Evolutionary conservation across 2,329 filamentous ascomycete species (phyloP).

Genomic region (Talaromyces sp.): DNA sequence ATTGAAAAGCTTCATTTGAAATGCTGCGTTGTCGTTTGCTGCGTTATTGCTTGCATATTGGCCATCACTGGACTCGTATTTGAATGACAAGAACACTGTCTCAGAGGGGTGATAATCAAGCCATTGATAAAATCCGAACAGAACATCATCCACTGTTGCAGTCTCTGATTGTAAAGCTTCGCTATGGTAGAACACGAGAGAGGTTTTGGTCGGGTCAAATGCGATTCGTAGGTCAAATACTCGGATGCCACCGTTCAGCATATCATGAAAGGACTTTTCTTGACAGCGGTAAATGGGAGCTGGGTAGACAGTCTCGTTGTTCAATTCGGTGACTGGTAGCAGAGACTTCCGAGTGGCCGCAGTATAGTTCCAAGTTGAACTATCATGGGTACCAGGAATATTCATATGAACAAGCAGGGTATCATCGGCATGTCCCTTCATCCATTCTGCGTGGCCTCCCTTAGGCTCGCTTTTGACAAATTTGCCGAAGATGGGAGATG

Average conservation of each 20-base stretch:
- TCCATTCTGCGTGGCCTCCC: constrained; percentile 51
- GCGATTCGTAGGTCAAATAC: constrained; percentile 57
- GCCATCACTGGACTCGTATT: constrained; percentile 46
- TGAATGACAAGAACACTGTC: constrained; percentile 51
- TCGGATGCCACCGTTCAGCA: constrained; percentile 52
- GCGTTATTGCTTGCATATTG: constrained; percentile 34
- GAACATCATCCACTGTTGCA: constrained; percentile 48
- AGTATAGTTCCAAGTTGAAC: constrained; percentile 57
- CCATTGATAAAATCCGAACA: constrained; percentile 55
- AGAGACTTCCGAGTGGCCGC: constrained; percentile 46
- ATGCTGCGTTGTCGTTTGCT: constrained; percentile 34
- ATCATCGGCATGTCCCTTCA: constrained; percentile 48
- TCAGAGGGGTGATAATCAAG: constrained; percentile 51
- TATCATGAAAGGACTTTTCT: constrained; percentile 38
- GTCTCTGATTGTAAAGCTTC: constrained; percentile 49
- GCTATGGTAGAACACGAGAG: constrained; percentile 54
- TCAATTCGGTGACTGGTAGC: constrained; percentile 44
- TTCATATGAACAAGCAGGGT: constrained; percentile 52
- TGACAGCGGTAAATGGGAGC: constrained; percentile 51
- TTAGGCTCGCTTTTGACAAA: constrained; percentile 25
- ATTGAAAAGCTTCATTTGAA: constrained; percentile 44
- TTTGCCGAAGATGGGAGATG: constrained; percentile 48
- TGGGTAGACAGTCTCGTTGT: constrained; percentile 32
- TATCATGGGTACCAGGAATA: constrained; percentile 56
- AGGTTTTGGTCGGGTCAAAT: constrained; percentile 49